A percentile compares a stretch with the other conserved stretches of the same genome.
These are phyloP conservation scores for Pichia thaimueangensis DNA, from an alignment of 805 yeast species.

Conservation along the genomic window DNA sequence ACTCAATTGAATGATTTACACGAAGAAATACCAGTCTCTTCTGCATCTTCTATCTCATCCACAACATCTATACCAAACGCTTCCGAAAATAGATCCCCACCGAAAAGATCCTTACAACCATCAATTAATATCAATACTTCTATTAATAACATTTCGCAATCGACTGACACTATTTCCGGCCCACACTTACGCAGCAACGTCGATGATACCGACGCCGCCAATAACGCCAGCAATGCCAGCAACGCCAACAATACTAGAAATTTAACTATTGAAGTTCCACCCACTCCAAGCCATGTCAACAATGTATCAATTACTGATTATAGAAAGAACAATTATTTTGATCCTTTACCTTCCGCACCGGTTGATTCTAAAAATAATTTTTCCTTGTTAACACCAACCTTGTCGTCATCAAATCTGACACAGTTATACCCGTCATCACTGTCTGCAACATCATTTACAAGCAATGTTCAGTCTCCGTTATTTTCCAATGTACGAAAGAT, in stretches of 20 bases:
- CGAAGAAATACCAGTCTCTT: slow-evolving; percentile 1
- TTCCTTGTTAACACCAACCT: background rate
- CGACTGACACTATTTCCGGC: background rate
- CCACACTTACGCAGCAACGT: background rate
- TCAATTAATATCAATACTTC: background rate
- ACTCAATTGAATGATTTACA: slow-evolving; percentile 6
- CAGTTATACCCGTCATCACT: slow-evolving; percentile 4
- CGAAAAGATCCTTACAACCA: too few relatives aligned
- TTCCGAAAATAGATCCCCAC: background rate
- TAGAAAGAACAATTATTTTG: background rate
- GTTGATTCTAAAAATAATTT: slow-evolving; percentile 8
- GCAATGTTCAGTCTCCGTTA: slow-evolving; percentile 4
- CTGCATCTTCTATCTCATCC: background rate
- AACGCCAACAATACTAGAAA: background rate
- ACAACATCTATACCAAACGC: background rate
- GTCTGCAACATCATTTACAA: background rate
- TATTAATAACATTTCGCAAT: background rate
- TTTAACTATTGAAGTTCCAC: background rate
- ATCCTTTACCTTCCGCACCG: slow-evolving; percentile 7
- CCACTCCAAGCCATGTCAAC: background rate
- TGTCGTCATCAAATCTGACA: background rate
- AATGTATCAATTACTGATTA: background rate
- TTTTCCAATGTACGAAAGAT: background rate
- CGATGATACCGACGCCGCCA: background rate
- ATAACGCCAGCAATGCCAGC: background rate